Evolutionary conservation across 805 yeast species (phyloP), one percentile per base, ranked within the genome.

Genomic region (Metschnikowia chrysomelidarum): DNA sequence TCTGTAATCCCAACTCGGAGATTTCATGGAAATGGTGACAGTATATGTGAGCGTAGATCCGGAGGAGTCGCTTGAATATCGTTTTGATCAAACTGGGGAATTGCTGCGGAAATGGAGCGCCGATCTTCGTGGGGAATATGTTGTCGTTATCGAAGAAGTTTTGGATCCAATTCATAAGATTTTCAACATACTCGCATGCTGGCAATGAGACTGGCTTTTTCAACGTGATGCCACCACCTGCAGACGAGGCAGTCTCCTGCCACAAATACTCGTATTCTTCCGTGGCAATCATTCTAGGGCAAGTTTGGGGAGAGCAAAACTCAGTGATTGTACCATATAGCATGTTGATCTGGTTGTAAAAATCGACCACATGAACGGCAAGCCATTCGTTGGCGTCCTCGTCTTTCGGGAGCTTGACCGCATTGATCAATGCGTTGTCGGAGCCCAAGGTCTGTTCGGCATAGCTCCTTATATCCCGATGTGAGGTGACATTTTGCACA

Each of bases 11-110:
- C 49, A 93, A 70, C 57, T 89, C 98, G 25, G 88, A 77, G 38
- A 93, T 85, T 60, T 91, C 96, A 56, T 88, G 96, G 60, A 93
- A 91, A 59, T 93, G 99, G 56, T 93, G 98, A 56, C 98, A 93
- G 61, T 93, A 93, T 27, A 93, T 86, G 62, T 93, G 99, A 1
- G 98, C 98, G 55, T 93, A 93, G 3, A 93, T 88, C 57, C 98
- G 75, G 62, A 89, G 93, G 32, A 93, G 68, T 47, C 98, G 76
- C 62, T 91, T 87, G 71, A 93, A 78, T 30, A 93, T 87, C 13
- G 95, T 89, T 52, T 80, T 83, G 27, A 87, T 85, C 43, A 87
- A 72, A 6, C 80, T 73, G 15, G 80, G 79, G 52, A 94, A 89
- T 47, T 82, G 87, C 33, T 79, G 79, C 6, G 96, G 93, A 60